Conservation (phyloP, 2,329 filamentous ascomycete species). For the Xylariaceae sp. region DNA sequence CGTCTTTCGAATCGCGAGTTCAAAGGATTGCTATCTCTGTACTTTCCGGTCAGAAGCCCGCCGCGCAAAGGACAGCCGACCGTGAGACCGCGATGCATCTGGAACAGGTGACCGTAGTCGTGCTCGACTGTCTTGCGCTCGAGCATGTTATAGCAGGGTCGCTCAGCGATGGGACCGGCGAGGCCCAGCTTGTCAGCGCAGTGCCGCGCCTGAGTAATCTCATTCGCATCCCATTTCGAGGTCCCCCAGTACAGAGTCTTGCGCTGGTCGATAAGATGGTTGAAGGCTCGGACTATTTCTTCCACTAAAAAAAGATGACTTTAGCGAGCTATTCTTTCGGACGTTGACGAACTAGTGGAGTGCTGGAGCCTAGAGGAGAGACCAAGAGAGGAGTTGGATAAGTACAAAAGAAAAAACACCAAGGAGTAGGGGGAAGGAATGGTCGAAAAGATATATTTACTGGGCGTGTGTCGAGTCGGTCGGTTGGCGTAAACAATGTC, state of each 20-base stretch:
- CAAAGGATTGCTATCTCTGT: conserved; percentile 52
- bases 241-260: conserved; percentile 70
- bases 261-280: conserved; percentile 63
- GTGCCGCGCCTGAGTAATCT: conserved; percentile 60
- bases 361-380: no score
- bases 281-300: conserved; percentile 67
- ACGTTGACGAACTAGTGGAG: no score
- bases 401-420: no score
- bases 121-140: conserved; percentile 56
- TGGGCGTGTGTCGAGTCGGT: conserved; percentile 42
- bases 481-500: conserved; percentile 67
- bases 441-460: no score
- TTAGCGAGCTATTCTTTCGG: no score
- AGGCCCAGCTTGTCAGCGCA: conserved; percentile 57
- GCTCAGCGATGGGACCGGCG: conserved; percentile 61
- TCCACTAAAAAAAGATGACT: conserved; percentile 52
- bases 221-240: conserved; percentile 62
- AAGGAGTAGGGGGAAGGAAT: no score
- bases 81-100: conserved; percentile 56
- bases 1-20: conserved; percentile 38
- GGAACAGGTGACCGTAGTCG: conserved; percentile 58
- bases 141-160: conserved; percentile 64
- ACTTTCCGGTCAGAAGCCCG: conserved; percentile 63
- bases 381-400: no score
- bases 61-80: conserved; percentile 57